A percentile compares a stretch with the other conserved stretches of the same genome.
Conservation (phyloP, 2,329 filamentous ascomycete genomes). For the Xylaria sp. region DNA sequence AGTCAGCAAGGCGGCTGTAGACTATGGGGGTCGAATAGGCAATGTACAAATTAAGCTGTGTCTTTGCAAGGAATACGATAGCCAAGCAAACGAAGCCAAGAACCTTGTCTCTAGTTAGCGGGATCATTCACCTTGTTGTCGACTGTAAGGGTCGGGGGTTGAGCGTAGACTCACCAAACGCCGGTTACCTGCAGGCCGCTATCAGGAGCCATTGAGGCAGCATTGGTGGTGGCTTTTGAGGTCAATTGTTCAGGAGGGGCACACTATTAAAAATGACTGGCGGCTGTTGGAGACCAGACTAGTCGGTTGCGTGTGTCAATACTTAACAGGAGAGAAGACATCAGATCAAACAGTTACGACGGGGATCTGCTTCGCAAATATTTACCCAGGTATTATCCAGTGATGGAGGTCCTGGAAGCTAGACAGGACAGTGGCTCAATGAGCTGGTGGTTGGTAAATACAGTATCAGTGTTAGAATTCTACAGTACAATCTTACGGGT, state of each 20-base stretch:
- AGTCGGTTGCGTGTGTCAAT: neutral
- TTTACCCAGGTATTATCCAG: neutral
- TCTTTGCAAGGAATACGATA: conserved; percentile 52
- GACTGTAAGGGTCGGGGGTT: neutral
- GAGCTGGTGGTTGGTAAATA: neutral
- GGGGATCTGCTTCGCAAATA: neutral
- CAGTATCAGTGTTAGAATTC: neutral
- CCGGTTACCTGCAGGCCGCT: conserved; percentile 43
- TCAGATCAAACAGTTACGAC: neutral
- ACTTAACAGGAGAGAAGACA: neutral
- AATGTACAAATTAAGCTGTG: conserved; percentile 58
- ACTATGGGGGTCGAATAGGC: neutral
- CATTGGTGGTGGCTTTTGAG: conserved; percentile 10
- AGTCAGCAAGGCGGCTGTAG: conserved; percentile 19
- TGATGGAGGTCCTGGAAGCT: no score
- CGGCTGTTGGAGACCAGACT: neutral
- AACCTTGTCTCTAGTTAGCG: conserved; percentile 43
- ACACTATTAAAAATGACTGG: neutral
- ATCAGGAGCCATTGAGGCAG: conserved; percentile 40
- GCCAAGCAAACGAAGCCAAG: conserved; percentile 54
- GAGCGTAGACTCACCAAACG: conserved; percentile 43
- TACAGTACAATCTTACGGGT: neutral
- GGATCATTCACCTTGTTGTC: conserved; percentile 1
- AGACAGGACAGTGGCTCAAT: no score
- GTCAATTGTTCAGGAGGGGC: neutral